Evolutionary conservation across 2,329 filamentous ascomycete genomes (phyloP).

Genomic region (Microdochium nivale): DNA sequence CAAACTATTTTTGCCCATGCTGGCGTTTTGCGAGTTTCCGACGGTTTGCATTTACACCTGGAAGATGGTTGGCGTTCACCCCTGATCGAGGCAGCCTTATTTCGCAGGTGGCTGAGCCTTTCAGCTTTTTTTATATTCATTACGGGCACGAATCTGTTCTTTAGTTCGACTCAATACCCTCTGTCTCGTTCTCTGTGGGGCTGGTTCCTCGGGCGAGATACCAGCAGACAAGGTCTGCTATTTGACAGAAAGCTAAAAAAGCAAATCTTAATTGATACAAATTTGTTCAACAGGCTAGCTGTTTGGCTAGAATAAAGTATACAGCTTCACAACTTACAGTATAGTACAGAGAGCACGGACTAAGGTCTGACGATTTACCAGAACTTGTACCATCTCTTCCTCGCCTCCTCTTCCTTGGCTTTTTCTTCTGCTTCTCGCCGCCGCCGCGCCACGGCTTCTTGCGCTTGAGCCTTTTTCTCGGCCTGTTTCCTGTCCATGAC

Average conservation of each 20-base stretch:
- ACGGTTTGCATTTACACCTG: neutral
- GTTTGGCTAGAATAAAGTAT: too few species aligned
- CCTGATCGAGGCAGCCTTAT: neutral
- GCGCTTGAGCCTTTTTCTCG: constrained; percentile 40
- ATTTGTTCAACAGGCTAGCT: neutral
- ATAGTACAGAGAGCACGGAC: neutral
- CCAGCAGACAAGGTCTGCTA: neutral
- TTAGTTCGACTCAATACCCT: neutral
- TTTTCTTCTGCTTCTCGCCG: constrained; percentile 32
- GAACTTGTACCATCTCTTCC: constrained; percentile 45
- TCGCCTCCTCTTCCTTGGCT: constrained; percentile 20
- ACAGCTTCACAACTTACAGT: neutral
- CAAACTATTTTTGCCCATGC: too few species aligned
- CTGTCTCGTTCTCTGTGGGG: neutral
- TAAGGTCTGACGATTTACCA: constrained; percentile 29
- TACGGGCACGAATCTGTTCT: neutral
- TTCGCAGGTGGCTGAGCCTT: neutral
- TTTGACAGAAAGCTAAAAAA: neutral
- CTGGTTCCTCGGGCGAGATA: neutral
- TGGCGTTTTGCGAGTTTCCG: neutral
- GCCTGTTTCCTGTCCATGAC: constrained; percentile 67
- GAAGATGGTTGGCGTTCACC: neutral
- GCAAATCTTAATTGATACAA: neutral
- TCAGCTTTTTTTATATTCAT: neutral
- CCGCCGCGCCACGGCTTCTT: constrained; percentile 28